phyloP scores from a whole-genome alignment of 192 early-diverging fungal species.

The Haplosporangium gracile region DNA sequence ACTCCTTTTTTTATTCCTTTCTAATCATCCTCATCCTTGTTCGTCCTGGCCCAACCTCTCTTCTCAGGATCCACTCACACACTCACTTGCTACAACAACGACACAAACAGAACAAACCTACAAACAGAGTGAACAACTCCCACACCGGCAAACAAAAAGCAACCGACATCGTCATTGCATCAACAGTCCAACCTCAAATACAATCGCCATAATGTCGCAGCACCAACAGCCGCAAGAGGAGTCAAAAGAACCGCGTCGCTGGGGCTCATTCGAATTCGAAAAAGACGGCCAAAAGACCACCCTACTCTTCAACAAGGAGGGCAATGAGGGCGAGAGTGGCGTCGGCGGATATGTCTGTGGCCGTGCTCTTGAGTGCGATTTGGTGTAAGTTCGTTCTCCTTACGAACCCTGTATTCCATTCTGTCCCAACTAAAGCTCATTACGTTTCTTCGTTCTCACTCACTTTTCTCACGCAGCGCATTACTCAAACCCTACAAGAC shows the following conservation, averaged over 20 bases:
- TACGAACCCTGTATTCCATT: background rate
- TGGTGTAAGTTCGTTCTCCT: conserved; percentile 31
- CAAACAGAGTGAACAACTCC: background rate
- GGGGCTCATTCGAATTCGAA: conserved; percentile 52
- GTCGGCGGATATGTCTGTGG: conserved; percentile 55
- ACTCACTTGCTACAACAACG: background rate
- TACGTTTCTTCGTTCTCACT: background rate
- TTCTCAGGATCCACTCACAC: background rate
- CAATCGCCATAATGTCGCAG: background rate
- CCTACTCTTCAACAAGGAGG: conserved; percentile 46
- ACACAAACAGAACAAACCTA: no score
- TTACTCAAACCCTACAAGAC: background rate
- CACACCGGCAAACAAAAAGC: background rate
- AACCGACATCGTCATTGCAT: background rate
- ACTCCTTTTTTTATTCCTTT: background rate
- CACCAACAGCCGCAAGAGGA: background rate
- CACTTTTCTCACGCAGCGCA: background rate
- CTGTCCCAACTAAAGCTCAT: background rate
- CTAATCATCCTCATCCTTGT: conserved; percentile 16
- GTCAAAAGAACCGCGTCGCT: conserved; percentile 24
- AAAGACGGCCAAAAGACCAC: conserved; percentile 32
- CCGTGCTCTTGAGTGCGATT: conserved; percentile 37
- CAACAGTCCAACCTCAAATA: background rate
- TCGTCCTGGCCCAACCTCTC: conserved; percentile 1
- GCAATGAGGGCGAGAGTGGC: conserved; percentile 48